A percentile compares a stretch with the other conserved stretches of the same genome.
phyloP scores from a whole-genome alignment of 2,329 filamentous ascomycete species.

The Rhinocladiella similis region DNA sequence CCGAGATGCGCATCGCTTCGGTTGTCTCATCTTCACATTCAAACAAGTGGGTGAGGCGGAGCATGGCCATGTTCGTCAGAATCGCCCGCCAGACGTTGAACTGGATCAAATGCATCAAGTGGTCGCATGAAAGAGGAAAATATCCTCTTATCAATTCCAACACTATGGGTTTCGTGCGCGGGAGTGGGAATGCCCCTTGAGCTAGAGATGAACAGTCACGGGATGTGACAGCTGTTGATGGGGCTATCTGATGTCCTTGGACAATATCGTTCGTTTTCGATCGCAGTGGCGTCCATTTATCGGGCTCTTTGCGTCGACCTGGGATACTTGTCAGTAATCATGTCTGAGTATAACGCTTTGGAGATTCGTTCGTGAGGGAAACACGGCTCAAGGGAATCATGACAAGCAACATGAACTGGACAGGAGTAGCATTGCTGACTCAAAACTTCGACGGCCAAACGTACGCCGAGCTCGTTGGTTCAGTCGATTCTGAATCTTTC shows the following conservation, averaged over 20 bases:
- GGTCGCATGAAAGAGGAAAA: conserved; percentile 6
- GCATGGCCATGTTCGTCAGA: conserved; percentile 1
- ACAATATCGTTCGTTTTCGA: conserved; percentile 7
- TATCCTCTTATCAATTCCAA: neutral
- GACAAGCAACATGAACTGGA: too few relatives aligned
- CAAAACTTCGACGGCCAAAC: neutral
- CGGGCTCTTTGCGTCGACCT: neutral
- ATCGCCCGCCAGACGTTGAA: conserved; percentile 12
- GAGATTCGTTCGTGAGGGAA: neutral
- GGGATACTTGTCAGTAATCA: neutral
- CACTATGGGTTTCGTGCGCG: neutral
- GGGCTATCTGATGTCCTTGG: conserved; percentile 1
- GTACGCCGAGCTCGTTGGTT: conserved; percentile 11
- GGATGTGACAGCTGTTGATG: neutral
- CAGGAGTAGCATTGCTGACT: neutral
- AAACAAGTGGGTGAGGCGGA: conserved; percentile 4
- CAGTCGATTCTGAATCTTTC: conserved; percentile 9
- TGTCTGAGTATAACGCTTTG: neutral
- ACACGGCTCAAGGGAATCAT: too few relatives aligned
- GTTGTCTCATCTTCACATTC: neutral
- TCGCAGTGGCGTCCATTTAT: conserved; percentile 3
- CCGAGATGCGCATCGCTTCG: neutral
- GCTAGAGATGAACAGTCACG: neutral
- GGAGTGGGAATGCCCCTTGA: neutral
- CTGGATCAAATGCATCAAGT: conserved; percentile 9